Conservation (phyloP, 176 grass and related monocot species). For the Chrysopogon serrulatus region DNA sequence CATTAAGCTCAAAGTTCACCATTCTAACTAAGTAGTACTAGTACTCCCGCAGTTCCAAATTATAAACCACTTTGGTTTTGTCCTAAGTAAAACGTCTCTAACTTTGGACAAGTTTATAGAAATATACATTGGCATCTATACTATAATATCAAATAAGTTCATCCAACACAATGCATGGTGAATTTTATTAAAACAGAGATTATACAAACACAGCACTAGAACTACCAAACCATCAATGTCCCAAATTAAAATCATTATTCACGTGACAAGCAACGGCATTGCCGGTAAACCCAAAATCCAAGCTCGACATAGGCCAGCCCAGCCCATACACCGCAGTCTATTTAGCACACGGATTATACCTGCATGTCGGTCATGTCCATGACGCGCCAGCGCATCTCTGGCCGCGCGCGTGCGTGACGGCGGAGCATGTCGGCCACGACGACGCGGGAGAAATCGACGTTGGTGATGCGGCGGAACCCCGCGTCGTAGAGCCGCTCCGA, state of each 20-base stretch:
- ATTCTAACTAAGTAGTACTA: neutral
- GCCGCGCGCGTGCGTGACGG: slow-evolving; percentile 60
- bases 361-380: slow-evolving; percentile 97
- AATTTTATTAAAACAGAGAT: neutral
- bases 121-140: neutral
- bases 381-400: slow-evolving; percentile 93
- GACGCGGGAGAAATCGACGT: slow-evolving; percentile 94
- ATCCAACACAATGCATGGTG: neutral
- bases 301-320: neutral
- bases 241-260: neutral
- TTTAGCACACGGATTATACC: slow-evolving; percentile 15
- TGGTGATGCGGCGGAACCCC: slow-evolving; percentile 72
- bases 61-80: neutral
- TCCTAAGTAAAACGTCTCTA: neutral
- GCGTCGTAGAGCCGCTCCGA: slow-evolving; percentile 82
- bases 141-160: neutral
- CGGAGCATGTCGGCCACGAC: slow-evolving; percentile 86
- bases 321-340: neutral
- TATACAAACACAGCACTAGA: neutral
- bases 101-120: neutral
- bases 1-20: neutral
- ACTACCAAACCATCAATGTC: neutral
- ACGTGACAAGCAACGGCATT: neutral
- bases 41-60: neutral
- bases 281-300: neutral